A percentile compares a stretch with the other conserved stretches of the same genome.
Conservation (phyloP, 352 stramenopile species). For the Vaucheria bursata region DNA sequence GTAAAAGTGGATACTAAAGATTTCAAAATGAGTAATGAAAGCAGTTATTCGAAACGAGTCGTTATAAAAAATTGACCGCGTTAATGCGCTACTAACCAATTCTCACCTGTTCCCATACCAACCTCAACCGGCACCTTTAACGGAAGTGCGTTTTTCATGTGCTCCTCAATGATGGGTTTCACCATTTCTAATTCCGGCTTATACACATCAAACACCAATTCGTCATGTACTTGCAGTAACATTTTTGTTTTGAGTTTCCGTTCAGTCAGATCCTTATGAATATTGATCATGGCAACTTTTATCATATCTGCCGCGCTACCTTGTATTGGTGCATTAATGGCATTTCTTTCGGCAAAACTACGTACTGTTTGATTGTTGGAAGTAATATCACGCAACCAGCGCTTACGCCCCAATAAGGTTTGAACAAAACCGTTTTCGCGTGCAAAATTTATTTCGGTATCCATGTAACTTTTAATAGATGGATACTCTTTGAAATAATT, state of each 20-base stretch:
- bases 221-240: constrained; percentile 48
- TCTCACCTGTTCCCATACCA: background rate
- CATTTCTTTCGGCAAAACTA: constrained; percentile 37
- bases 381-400: background rate
- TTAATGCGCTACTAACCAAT: background rate
- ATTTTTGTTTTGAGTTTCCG: background rate
- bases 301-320: constrained; percentile 46
- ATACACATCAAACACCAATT: constrained; percentile 45
- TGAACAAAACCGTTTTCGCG: background rate
- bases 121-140: constrained; percentile 12
- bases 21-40: no score
- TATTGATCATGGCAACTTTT: constrained; percentile 37
- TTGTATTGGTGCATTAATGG: constrained; percentile 42
- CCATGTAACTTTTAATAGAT: background rate
- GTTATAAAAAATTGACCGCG: no score
- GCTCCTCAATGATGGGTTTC: background rate
- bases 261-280: constrained; percentile 8
- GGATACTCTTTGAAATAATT: background rate
- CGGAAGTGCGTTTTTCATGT: constrained; percentile 9
- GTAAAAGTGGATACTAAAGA: no score
- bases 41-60: no score
- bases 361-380: background rate
- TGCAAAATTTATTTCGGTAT: background rate
- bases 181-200: background rate
- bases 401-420: background rate